These are phyloP conservation scores for Lachnellula occidentalis DNA, from an alignment of 2,329 filamentous ascomycete species.

Conservation along the genomic window DNA sequence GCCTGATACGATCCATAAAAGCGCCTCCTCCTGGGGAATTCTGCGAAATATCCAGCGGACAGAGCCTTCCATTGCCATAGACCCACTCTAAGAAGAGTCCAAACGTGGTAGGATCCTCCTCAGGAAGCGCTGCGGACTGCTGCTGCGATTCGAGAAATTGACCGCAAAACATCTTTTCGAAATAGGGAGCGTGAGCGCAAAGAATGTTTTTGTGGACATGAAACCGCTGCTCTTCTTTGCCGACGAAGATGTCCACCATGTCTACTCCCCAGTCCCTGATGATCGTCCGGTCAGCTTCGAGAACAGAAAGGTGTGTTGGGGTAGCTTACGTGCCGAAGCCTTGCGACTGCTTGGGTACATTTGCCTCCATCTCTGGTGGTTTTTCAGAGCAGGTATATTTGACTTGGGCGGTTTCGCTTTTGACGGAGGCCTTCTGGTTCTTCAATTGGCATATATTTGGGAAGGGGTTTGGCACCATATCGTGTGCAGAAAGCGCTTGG, in stretches of 20 bases:
- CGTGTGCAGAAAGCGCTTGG: too few species aligned
- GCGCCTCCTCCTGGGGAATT: not conserved
- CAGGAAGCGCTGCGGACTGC: constrained; percentile 7
- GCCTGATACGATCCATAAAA: constrained; percentile 3
- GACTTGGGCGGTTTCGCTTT: too few species aligned
- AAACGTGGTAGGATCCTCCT: constrained; percentile 14
- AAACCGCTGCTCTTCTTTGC: not conserved
- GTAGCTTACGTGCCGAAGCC: constrained; percentile 4
- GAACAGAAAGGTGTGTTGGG: not conserved
- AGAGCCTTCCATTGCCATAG: constrained; percentile 7
- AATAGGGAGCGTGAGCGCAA: constrained; percentile 9
- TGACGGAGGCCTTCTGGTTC: too few species aligned
- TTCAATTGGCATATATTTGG: too few species aligned
- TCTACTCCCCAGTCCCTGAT: constrained; percentile 5
- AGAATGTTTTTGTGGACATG: constrained; percentile 10
- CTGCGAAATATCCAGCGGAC: constrained; percentile 3
- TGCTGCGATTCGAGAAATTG: constrained; percentile 10
- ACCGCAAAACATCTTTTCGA: constrained; percentile 17
- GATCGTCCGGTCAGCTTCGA: constrained; percentile 3
- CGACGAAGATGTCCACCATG: constrained; percentile 5
- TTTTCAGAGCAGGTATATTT: too few species aligned
- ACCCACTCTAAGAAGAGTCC: constrained; percentile 13
- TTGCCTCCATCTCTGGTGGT: too few species aligned
- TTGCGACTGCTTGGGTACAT: not conserved
- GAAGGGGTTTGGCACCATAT: too few species aligned